These are phyloP conservation scores for Aspergillus sparsus DNA, from an alignment of 495 filamentous ascomycete genomes.

Conservation along the genomic window DNA sequence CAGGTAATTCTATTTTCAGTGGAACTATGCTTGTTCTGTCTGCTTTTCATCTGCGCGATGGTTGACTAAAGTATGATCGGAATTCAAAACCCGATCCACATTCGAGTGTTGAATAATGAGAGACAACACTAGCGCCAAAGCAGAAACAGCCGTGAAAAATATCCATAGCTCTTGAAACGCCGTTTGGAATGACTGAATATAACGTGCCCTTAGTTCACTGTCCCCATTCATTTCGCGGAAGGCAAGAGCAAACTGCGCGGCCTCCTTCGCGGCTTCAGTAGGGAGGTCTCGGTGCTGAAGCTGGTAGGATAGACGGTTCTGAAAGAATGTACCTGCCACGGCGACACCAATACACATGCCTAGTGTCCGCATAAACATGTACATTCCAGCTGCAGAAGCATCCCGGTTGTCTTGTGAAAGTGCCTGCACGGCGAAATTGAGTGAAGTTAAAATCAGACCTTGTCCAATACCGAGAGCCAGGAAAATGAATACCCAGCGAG, in stretches of 20 bases:
- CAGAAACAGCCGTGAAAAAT: conserved; percentile 4
- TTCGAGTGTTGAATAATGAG: not conserved
- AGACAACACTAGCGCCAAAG: not conserved
- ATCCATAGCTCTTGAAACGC: conserved; percentile 3
- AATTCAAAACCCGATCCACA: not conserved
- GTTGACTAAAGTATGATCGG: conserved; percentile 1
- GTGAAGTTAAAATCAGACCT: conserved; percentile 52
- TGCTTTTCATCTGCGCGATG: no score
- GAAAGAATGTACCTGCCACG: conserved; percentile 57
- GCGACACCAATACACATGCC: conserved; percentile 64
- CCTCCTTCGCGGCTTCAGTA: not conserved
- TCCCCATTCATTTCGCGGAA: no score
- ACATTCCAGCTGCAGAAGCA: conserved; percentile 57
- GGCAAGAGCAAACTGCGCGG: not conserved
- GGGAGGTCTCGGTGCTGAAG: not conserved
- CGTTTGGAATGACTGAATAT: not conserved
- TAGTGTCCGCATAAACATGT: conserved; percentile 57
- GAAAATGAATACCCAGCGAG: conserved; percentile 54
- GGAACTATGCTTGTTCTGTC: no score
- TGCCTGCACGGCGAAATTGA: conserved; percentile 56
- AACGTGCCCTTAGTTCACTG: not conserved
- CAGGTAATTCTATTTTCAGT: no score
- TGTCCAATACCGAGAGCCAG: conserved; percentile 54
- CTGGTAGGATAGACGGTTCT: conserved; percentile 38
- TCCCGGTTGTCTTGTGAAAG: conserved; percentile 46